Percentiles rank a stretch among this genome's conserved stretches.
phyloP scores from a whole-genome alignment of 768 basidiomycete species.

The Neoboletus magnificus region DNA sequence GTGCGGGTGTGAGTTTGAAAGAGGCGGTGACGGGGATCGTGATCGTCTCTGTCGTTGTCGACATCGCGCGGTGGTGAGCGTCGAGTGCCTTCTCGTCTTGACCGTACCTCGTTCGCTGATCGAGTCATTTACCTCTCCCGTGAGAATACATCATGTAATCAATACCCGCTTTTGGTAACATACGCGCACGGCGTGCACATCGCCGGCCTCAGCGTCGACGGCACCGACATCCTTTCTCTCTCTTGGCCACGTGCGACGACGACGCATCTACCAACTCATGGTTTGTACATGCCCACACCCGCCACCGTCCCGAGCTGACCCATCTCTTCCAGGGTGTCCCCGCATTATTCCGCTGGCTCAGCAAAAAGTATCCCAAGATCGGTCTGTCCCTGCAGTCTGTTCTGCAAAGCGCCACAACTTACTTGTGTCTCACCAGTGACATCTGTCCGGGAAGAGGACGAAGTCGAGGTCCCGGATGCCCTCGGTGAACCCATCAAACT shows the following conservation, averaged over 20 bases:
- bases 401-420: neutral
- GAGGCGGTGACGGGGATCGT: conserved; percentile 6
- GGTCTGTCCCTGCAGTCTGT: conserved; percentile 44
- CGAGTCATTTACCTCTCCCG: conserved; percentile 20
- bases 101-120: neutral
- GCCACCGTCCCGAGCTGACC: neutral
- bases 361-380: conserved; percentile 98
- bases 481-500: conserved; percentile 65
- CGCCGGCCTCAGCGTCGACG: neutral
- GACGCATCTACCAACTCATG: conserved; percentile 12
- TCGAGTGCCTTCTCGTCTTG: neutral
- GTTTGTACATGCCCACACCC: conserved; percentile 4
- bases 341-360: conserved; percentile 96
- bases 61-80: conserved; percentile 11
- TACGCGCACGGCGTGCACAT: neutral
- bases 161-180: conserved; percentile 8
- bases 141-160: conserved; percentile 22
- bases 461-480: conserved; percentile 60
- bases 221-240: neutral
- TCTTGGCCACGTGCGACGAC: neutral
- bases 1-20: conserved; percentile 15
- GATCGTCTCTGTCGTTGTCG: conserved; percentile 25
- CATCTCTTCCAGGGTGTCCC: conserved; percentile 79
- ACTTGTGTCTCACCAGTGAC: conserved; percentile 43
- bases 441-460: conserved; percentile 84